Base-by-base conservation (phyloP, 495 filamentous ascomycete species). In the Hamigera avellanea region DNA sequence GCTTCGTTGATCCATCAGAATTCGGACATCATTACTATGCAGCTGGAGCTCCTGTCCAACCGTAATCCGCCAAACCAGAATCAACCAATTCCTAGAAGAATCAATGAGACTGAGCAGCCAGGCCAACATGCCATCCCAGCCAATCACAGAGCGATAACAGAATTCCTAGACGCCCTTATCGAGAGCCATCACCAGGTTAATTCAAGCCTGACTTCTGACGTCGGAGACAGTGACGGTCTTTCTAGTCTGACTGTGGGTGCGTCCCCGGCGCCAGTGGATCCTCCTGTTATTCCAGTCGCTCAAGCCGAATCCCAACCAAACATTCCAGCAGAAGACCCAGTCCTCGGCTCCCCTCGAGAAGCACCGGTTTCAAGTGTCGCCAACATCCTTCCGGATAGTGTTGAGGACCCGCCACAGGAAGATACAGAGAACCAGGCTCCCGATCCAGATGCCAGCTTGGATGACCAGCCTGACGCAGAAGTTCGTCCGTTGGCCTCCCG, bases 11-110 rank as follows among this genome's bases (percentile, higher is more conserved):
- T 67, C 15, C 62, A 67, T 37, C 61, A 66, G 19, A 59, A 61
- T 29, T 59, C 65, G 4, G 62, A 67, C 36, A 52, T 66, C n/a
- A 66, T 67, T 36, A 67, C 65, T 3, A 69, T 67, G 65, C 62
- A 69, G 32, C 36, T 69, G 15, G 64, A 66, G 31, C 42, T 69
- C 1, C 35, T 65, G 23, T 50, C 50, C 2, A 64, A 57, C 36
- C 62, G 46, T 19, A 54, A 44, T 15, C n/a, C 42, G 2, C 53
- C 53, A 27, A 39, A 40, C 26, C 42, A 44, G 8, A 32, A 39
- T 14, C 43, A 50, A 31, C 17, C 35, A 6, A 38, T 44, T 41
- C 35, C 52, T 8, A 31, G 43, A 34, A n/a, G 40, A 10, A 43
- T 38, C 16, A 44, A 32, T 37, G 43, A 50, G 13, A 14, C 32